These are phyloP conservation scores for Lactarius vividus DNA, from an alignment of 768 basidiomycete genomes.

Conservation along the genomic window DNA sequence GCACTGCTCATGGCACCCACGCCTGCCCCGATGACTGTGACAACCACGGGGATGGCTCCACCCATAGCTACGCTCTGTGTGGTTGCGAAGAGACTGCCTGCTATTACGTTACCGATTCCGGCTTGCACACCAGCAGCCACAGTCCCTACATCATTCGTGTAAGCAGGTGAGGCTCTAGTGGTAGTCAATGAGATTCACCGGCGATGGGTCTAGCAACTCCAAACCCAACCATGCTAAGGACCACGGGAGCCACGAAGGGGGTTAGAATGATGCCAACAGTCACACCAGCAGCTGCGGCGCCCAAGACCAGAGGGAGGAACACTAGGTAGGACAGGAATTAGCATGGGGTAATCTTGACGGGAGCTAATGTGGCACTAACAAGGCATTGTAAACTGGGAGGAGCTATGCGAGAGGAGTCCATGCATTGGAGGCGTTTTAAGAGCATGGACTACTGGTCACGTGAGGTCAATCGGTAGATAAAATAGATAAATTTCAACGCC, in stretches of 20 bases:
- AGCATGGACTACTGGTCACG: too few species aligned
- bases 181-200: neutral
- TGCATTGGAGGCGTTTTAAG: too few species aligned
- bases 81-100: neutral
- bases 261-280: neutral
- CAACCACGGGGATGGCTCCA: neutral
- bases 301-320: neutral
- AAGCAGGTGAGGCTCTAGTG: neutral
- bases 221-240: conserved; percentile 1
- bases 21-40: neutral
- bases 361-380: neutral
- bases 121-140: conserved; percentile 5
- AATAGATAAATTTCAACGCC: too few species aligned
- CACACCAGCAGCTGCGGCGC: neutral
- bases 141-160: neutral
- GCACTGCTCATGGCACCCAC: neutral
- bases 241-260: neutral
- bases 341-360: neutral
- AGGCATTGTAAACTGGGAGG: neutral
- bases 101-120: neutral
- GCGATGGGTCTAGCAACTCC: conserved; percentile 11
- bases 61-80: conserved; percentile 14
- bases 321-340: neutral
- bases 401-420: neutral
- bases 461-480: too few species aligned